Base-by-base conservation (phyloP, 495 filamentous ascomycete genomes). In the Podospora pseudopauciseta region DNA sequence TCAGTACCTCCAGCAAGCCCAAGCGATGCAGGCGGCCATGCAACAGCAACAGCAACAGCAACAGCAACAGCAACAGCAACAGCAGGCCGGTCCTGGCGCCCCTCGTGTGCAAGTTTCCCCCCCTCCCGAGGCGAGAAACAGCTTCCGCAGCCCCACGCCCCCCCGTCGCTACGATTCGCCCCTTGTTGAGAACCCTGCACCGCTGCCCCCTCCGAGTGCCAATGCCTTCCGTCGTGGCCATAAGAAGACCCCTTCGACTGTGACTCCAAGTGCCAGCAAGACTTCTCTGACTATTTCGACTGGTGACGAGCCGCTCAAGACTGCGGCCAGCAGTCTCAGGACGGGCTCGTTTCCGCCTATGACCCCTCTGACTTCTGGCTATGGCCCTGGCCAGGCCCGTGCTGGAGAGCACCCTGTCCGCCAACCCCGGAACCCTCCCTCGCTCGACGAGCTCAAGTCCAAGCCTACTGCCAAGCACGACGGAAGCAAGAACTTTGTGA, bases 401-500 rank as follows among this genome's bases (percentile, higher is more conserved):
- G 92, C 92, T 77, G 95, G 95, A 72, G 94, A 97, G 81, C 96
- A 98, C 76, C 95, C 95, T 4, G 82, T 90, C 67, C 95, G 95
- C 68, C 96, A 98, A 78, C 95, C 95, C 60, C 92, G 93, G 73
- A 93, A 93, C 34, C 95, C 95, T 19, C 96, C 96, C 5, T 87
- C 91, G 2, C 83, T 98, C 58, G 96, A 99, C 71, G 94, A 99
- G 78, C 88, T 99, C 66, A 85, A 89, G 68, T 87, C 89, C 28
- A 94, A 93, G 79, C 95, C 95, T 5, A 99, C 95, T 4, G 89
- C 92, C 59, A 97, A 93, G 80, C 89, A 95, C 70, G 94, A 97
- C 74, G 95, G 96, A 49, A 97, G 94, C 87, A 96, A 97, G 86
- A 99, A 99, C 81, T 99, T 99, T 79, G 90, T 92, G 20, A 90